phyloP scores from a whole-genome alignment of 83 land plant species.

The Picea abies region DNA sequence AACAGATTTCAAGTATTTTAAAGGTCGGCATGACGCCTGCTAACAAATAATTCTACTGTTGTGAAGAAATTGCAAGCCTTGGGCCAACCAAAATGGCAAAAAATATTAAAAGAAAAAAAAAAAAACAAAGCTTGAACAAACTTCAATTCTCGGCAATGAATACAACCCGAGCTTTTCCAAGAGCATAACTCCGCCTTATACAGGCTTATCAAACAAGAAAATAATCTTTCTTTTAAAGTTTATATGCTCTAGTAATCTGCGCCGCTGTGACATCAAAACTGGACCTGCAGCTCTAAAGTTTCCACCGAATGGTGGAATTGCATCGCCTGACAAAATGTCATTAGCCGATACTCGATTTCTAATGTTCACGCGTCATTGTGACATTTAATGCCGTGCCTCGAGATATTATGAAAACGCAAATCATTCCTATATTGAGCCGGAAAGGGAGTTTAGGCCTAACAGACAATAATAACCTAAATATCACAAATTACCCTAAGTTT shows the following conservation, averaged over 20 bases:
- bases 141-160: not conserved
- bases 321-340: too few relatives aligned
- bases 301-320: not conserved
- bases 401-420: too few relatives aligned
- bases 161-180: not conserved
- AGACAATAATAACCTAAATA: not conserved
- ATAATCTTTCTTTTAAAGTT: not conserved
- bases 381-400: not conserved
- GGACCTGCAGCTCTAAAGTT: not conserved
- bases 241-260: too few relatives aligned
- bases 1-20: too few relatives aligned
- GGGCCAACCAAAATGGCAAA: too few relatives aligned
- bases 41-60: too few relatives aligned
- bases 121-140: too few relatives aligned
- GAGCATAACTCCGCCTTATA: not conserved
- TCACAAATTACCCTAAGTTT: slow-evolving; percentile 2
- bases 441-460: not conserved
- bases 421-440: not conserved
- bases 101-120: too few relatives aligned
- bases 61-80: too few relatives aligned
- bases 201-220: not conserved
- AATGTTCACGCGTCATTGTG: not conserved
- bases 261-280: not conserved
- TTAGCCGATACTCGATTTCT: not conserved
- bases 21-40: too few relatives aligned